Base-by-base conservation (phyloP, 2,329 filamentous ascomycete genomes). In the Trichoderma atrobrunneum region DNA sequence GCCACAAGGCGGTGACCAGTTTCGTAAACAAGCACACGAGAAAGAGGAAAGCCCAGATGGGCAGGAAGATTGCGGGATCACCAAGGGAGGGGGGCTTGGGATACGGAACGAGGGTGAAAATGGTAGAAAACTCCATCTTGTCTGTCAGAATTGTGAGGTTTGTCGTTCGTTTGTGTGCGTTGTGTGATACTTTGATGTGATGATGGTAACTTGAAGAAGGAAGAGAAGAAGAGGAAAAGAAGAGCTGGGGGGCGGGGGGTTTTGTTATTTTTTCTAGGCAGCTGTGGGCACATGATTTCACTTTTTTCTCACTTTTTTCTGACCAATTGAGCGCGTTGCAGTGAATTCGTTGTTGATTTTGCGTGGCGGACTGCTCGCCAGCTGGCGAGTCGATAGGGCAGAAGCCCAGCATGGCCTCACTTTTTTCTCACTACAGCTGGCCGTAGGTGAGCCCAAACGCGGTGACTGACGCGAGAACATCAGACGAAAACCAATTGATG, bases 61-160 rank as follows among this genome's bases (percentile, higher is more conserved):
- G 24, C 30, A 43, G 60, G 34, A 57, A 51, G n/a, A 71, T 11
- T 32, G 43, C 6, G 61, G 61, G n/a, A 21, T 73, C 72, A 2
- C 21, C 34, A 51, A 60, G 28, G 54, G 24, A 34, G 39, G 56
- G 34, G 7, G 18, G 28, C 60, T 56, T 64, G 51, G 66, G 60
- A 59, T 21, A 24, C 26, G 71, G 71, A 72, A 57, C 57, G 62
- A 72, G 21, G 18, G 39, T 43, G 48, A 72, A 72, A 32, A 72
- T 67, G 63, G 64, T 72, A 12, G 39, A 28, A 43, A 32, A 72
- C 21, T 62, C 64, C 70, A 72, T 72, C 48, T 63, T 72, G 59
- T 59, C 61, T 66, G 51, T 66, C 48, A 51, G 71, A 24, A 24
- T 32, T 51, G 48, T 51, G 68, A 70, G 57, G 68, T 56, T n/a